Conservation (phyloP, 2,329 filamentous ascomycete species). For the Malbranchea zuffiana region DNA sequence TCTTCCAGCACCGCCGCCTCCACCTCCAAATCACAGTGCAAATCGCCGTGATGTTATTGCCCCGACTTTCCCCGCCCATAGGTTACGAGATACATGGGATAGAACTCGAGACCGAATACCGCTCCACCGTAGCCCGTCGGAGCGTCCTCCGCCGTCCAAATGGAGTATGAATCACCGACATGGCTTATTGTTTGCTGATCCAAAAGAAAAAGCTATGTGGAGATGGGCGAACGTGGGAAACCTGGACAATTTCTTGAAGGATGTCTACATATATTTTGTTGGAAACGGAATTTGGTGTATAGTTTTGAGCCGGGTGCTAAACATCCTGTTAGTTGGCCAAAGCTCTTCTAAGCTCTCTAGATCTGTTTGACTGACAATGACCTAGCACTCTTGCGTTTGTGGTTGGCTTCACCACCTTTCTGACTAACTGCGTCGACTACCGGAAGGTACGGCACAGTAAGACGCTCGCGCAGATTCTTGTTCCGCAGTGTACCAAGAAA, state of each 20-base stretch:
- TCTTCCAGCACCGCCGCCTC: slow-evolving; percentile 31
- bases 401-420: slow-evolving; percentile 68
- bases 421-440: slow-evolving; percentile 80
- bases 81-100: slow-evolving; percentile 41
- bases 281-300: slow-evolving; percentile 81
- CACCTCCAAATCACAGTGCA: slow-evolving; percentile 18
- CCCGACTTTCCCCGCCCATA: slow-evolving; percentile 27
- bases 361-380: slow-evolving; percentile 1
- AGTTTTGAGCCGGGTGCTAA: slow-evolving; percentile 57
- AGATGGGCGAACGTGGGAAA: slow-evolving; percentile 87
- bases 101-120: slow-evolving; percentile 37
- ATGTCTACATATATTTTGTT: slow-evolving; percentile 77
- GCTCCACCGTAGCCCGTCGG: slow-evolving; percentile 15
- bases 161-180: slow-evolving; percentile 5
- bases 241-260: slow-evolving; percentile 73
- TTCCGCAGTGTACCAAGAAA: slow-evolving; percentile 61
- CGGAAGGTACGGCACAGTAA: slow-evolving; percentile 57
- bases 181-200: slow-evolving; percentile 39
- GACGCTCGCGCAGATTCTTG: slow-evolving; percentile 48
- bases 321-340: slow-evolving; percentile 53
- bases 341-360: background rate
- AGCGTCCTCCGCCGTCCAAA: slow-evolving; percentile 2
- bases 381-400: slow-evolving; percentile 70
- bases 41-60: slow-evolving; percentile 15
- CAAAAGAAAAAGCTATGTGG: slow-evolving; percentile 75